These are phyloP conservation scores for Phytophthora sansomeana DNA, from an alignment of 352 stramenopile genomes.

Conservation along the genomic window DNA sequence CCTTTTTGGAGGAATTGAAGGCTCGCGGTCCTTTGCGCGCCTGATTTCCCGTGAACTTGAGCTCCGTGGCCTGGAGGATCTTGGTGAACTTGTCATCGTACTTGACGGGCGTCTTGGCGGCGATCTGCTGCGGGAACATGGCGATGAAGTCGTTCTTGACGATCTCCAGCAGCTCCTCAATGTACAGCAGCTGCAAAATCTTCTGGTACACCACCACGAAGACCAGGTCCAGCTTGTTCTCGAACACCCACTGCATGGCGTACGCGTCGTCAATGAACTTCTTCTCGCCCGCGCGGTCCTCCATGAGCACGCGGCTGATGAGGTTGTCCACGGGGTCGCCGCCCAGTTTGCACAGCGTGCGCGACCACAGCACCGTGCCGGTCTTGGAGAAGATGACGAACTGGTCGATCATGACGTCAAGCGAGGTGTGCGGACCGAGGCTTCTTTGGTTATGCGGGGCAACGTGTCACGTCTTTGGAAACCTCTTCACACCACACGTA, in stretches of 20 bases:
- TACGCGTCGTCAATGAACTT: constrained; percentile 89
- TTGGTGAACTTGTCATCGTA: constrained; percentile 87
- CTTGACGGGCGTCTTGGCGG: constrained; percentile 69
- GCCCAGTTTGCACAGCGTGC: constrained; percentile 86
- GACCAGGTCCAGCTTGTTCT: constrained; percentile 93
- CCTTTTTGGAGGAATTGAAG: constrained; percentile 74
- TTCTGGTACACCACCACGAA: constrained; percentile 95
- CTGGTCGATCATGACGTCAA: constrained; percentile 89
- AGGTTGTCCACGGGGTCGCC: constrained; percentile 90
- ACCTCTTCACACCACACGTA: constrained; percentile 20
- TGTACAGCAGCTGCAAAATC: constrained; percentile 91
- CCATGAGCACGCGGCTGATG: constrained; percentile 91
- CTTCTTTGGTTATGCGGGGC: constrained; percentile 5
- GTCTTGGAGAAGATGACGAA: constrained; percentile 94
- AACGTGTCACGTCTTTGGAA: constrained; percentile 23
- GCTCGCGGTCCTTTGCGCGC: constrained; percentile 61
- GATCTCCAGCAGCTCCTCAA: constrained; percentile 91
- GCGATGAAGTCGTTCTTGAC: constrained; percentile 88
- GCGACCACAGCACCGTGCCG: constrained; percentile 91
- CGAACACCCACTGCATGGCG: constrained; percentile 91
- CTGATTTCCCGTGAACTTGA: constrained; percentile 74
- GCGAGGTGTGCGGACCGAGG: neutral
- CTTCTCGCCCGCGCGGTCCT: constrained; percentile 87
- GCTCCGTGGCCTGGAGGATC: constrained; percentile 78
- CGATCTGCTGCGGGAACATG: constrained; percentile 80